Percentiles rank a stretch among this genome's conserved stretches.
Conservation (phyloP, 768 basidiomycete species). For the Auriculariales sp. region DNA sequence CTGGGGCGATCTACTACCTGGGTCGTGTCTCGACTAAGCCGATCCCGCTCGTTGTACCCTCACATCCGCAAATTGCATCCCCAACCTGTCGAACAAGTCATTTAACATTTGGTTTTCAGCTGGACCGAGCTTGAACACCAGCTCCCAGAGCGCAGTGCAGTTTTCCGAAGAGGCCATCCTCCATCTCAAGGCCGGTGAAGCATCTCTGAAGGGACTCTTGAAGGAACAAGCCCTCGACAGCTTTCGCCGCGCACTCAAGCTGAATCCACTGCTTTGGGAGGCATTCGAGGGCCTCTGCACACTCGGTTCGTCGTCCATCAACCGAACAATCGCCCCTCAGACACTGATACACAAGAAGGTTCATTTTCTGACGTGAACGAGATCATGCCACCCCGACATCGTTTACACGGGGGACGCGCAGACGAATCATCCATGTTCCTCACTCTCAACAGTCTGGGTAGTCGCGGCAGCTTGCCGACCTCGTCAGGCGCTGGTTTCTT, state of each 20-base stretch:
- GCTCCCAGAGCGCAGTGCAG: background rate
- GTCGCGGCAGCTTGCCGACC: constrained; percentile 17
- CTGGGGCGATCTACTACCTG: too few species aligned
- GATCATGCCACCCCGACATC: constrained; percentile 53
- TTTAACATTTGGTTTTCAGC: too few species aligned
- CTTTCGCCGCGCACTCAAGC: constrained; percentile 53
- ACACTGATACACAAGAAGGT: constrained; percentile 26
- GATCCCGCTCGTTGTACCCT: too few species aligned
- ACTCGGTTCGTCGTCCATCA: constrained; percentile 39
- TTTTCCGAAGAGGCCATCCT: constrained; percentile 63
- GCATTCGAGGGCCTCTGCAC: constrained; percentile 80
- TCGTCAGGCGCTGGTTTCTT: constrained; percentile 60
- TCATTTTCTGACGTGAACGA: constrained; percentile 57
- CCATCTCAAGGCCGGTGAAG: constrained; percentile 60
- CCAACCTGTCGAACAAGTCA: too few species aligned
- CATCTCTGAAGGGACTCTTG: constrained; percentile 68
- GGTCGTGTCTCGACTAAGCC: too few species aligned
- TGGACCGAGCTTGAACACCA: too few species aligned
- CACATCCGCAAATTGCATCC: too few species aligned
- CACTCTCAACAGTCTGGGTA: constrained; percentile 4
- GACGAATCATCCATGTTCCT: constrained; percentile 8
- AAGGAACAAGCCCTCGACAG: constrained; percentile 55
- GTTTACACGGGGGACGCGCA: constrained; percentile 20
- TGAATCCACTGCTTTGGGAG: constrained; percentile 81
- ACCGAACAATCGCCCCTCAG: constrained; percentile 9